Conservation (phyloP, 768 basidiomycete genomes). For the Naganishia vaughanmartiniae region DNA sequence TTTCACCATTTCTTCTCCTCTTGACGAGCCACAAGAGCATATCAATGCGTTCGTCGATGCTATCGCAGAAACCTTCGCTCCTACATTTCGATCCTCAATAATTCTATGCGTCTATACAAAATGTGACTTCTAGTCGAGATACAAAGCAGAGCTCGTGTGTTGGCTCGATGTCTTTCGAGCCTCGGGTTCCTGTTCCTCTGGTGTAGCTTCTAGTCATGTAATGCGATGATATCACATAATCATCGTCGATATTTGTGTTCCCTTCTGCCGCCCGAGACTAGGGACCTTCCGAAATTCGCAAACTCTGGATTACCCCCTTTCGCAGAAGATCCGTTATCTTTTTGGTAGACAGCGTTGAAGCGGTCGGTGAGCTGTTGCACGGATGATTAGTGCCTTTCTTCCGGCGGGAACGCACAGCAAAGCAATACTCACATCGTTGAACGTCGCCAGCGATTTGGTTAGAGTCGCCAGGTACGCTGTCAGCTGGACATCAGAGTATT, state of each 20-base stretch:
- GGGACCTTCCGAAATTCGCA: constrained; percentile 1
- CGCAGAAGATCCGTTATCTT: not conserved
- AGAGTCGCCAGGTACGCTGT: constrained; percentile 82
- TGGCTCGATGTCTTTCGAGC: not conserved
- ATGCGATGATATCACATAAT: not conserved
- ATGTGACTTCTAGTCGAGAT: not conserved
- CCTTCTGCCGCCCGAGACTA: not conserved
- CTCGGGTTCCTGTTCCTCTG: not conserved
- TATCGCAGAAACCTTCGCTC: no score
- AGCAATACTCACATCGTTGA: constrained; percentile 73
- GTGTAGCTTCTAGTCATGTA: not conserved
- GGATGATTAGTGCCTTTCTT: not conserved
- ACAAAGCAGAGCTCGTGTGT: not conserved
- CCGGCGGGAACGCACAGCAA: not conserved
- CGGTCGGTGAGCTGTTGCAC: constrained; percentile 12
- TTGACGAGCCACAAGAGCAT: no score
- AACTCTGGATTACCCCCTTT: constrained; percentile 8
- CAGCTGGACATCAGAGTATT: constrained; percentile 92
- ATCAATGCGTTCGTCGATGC: no score
- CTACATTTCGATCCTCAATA: no score
- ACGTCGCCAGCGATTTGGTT: constrained; percentile 78
- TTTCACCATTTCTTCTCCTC: no score
- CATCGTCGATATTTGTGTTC: constrained; percentile 12
- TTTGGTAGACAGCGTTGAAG: constrained; percentile 19
- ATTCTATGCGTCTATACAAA: constrained; percentile 1